Conservation (phyloP, 331 rosid species). For the Telfairia occidentalis region DNA sequence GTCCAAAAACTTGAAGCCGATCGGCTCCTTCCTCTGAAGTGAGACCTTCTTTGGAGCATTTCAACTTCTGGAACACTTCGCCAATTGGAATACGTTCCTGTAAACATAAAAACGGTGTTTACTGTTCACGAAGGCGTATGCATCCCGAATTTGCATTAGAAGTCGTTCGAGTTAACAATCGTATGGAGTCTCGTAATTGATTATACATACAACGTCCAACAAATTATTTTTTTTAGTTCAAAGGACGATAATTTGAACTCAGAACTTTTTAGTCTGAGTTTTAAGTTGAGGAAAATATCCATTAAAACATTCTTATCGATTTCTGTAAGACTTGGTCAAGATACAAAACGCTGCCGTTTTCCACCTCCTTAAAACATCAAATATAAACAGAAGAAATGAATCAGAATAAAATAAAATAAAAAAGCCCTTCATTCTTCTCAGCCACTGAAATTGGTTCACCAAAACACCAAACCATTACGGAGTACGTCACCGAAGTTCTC, state of each 20-base stretch:
- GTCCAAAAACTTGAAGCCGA: conserved; percentile 19
- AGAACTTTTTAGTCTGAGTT: too few relatives aligned
- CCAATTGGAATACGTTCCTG: conserved; percentile 9
- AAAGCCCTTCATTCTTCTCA: neutral
- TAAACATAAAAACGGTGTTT: neutral
- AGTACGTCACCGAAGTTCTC: neutral
- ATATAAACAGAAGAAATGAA: neutral
- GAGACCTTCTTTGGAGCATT: conserved; percentile 14
- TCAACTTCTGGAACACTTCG: conserved; percentile 13
- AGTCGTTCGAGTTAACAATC: neutral
- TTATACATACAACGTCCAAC: neutral
- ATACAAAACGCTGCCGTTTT: neutral
- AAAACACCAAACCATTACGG: neutral
- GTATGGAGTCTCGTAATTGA: neutral
- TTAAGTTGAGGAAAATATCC: too few relatives aligned
- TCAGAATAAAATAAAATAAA: neutral
- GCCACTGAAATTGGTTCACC: neutral
- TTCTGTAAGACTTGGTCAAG: neutral
- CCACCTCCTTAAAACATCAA: neutral
- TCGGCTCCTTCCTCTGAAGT: conserved; percentile 16
- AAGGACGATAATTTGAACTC: too few relatives aligned
- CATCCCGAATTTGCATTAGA: neutral
- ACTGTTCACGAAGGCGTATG: neutral
- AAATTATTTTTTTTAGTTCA: too few relatives aligned
- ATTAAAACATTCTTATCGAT: too few relatives aligned